Evolutionary conservation across 306 rosid species (phyloP).

Genomic region (Gastrolobium bilobum): DNA sequence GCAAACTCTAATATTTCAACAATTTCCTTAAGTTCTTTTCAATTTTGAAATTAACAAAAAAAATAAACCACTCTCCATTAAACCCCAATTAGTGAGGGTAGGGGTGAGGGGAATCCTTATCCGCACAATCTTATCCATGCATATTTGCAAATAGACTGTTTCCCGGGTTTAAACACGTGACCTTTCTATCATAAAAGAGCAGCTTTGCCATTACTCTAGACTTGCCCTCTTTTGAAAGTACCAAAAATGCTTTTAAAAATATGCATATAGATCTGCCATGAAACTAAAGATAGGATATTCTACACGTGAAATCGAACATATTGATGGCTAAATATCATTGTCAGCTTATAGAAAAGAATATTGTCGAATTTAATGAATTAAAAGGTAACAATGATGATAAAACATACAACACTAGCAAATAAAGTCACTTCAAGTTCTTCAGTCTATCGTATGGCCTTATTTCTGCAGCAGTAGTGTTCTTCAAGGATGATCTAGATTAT

Average conservation of each 20-base stretch:
- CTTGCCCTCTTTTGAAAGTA: too few relatives aligned
- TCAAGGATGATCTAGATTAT: background rate
- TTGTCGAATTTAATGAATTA: background rate
- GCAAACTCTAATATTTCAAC: background rate
- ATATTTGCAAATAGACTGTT: too few relatives aligned
- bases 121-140: too few relatives aligned
- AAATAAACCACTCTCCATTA: too few relatives aligned
- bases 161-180: too few relatives aligned
- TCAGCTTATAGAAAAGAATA: background rate
- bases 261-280: background rate
- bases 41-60: conserved; percentile 6
- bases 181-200: too few relatives aligned
- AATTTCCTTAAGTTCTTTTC: background rate
- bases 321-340: background rate
- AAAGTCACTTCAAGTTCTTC: conserved; percentile 2
- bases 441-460: background rate
- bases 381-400: conserved; percentile 9
- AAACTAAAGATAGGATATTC: background rate
- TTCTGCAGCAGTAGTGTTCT: background rate
- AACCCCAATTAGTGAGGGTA: too few relatives aligned
- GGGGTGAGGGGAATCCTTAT: too few relatives aligned
- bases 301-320: background rate
- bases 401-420: conserved; percentile 4
- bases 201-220: too few relatives aligned
- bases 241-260: background rate